A percentile compares a stretch with the other conserved stretches of the same genome.
These are phyloP conservation scores for Rutstroemia sydowiana DNA, from an alignment of 2,329 filamentous ascomycete species.

Conservation along the genomic window DNA sequence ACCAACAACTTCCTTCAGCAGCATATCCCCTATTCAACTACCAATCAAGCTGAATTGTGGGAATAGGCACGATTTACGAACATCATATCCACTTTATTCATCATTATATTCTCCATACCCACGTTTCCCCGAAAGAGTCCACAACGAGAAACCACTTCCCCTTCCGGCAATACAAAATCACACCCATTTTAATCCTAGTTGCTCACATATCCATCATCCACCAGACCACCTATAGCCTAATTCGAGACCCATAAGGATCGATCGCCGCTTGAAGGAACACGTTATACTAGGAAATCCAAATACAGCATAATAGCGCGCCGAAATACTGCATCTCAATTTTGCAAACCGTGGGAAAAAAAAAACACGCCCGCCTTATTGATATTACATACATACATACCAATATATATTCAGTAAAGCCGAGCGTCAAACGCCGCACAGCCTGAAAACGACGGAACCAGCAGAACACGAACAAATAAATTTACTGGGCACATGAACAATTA, in stretches of 20 bases:
- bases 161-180: background rate
- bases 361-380: conserved; percentile 11
- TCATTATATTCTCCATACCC: background rate
- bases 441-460: background rate
- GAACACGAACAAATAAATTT: background rate
- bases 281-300: background rate
- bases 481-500: background rate
- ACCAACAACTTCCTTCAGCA: background rate
- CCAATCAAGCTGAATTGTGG: background rate
- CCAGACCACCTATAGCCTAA: background rate
- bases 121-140: background rate
- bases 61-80: background rate
- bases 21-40: background rate
- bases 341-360: conserved; percentile 1
- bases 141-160: background rate
- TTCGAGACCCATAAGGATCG: conserved; percentile 5
- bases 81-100: background rate
- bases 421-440: background rate
- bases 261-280: conserved; percentile 5
- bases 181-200: conserved; percentile 1
- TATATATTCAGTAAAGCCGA: conserved; percentile 3
- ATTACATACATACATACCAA: no score
- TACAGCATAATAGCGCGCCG: background rate
- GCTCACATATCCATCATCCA: background rate
- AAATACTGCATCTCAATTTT: background rate